Evolutionary conservation across 2,329 filamentous ascomycete species (phyloP).

Genomic region (Monosporascus cannonballus): DNA sequence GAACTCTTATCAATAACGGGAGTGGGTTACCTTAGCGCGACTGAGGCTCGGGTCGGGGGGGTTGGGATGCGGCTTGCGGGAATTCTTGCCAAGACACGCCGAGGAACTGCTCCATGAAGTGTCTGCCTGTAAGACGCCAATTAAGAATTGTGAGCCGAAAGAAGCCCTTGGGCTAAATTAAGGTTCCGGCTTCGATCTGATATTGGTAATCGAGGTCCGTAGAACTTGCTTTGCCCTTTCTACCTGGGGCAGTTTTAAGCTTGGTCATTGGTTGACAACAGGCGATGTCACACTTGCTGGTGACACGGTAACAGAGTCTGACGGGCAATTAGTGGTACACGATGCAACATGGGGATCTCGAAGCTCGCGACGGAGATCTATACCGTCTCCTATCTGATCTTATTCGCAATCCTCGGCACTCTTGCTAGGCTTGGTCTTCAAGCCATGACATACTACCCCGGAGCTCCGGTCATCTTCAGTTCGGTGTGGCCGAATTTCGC

Average conservation of each 20-base stretch:
- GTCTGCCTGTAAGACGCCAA: too few relatives aligned
- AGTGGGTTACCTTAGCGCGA: too few relatives aligned
- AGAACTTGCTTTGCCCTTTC: too few relatives aligned
- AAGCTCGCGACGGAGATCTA: conserved; percentile 54
- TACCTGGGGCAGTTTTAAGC: too few relatives aligned
- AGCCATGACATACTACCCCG: conserved; percentile 72
- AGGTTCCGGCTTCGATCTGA: too few relatives aligned
- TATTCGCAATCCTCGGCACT: conserved; percentile 82
- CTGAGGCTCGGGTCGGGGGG: too few relatives aligned
- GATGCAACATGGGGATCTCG: conserved; percentile 31
- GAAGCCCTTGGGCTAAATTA: background rate
- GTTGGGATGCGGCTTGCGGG: background rate
- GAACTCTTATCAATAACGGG: background rate
- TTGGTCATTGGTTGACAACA: too few relatives aligned
- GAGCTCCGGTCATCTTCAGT: conserved; percentile 66
- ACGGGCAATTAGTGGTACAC: too few relatives aligned
- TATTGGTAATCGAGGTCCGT: too few relatives aligned
- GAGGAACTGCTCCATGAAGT: too few relatives aligned
- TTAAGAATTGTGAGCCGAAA: background rate
- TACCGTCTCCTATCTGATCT: conserved; percentile 72
- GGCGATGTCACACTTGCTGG: too few relatives aligned
- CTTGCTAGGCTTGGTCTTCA: conserved; percentile 76
- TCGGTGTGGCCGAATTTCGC: conserved; percentile 84
- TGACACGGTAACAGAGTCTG: too few relatives aligned
- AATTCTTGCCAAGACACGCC: background rate